Conservation (phyloP, 768 basidiomycete species). For the Dictyophora rubrovolvata region DNA sequence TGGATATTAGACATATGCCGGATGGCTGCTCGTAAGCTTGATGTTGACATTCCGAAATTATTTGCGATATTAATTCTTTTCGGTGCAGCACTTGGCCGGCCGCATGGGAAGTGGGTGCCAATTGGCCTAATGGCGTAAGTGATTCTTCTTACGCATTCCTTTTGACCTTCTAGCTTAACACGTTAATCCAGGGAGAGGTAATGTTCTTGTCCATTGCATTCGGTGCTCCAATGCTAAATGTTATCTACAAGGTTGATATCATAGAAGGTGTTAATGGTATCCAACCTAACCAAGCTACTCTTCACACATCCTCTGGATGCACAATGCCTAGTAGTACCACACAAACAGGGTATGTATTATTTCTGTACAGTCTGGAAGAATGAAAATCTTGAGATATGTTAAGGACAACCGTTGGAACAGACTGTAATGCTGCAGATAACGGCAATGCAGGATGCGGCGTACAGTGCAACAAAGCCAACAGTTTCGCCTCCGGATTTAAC, state of each 20-base stretch:
- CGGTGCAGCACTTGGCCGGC: slow-evolving; percentile 39
- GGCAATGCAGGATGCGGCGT: slow-evolving; percentile 53
- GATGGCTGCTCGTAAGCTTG: slow-evolving; percentile 41
- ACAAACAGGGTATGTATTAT: slow-evolving; percentile 35
- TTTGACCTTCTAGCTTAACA: neutral
- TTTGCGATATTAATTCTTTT: slow-evolving; percentile 1
- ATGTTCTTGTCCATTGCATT: slow-evolving; percentile 13
- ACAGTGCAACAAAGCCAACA: slow-evolving; percentile 26
- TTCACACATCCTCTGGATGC: slow-evolving; percentile 48
- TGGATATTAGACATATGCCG: slow-evolving; percentile 51
- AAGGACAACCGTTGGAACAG: slow-evolving; percentile 28
- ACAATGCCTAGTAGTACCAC: slow-evolving; percentile 38
- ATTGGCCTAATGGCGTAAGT: slow-evolving; percentile 39
- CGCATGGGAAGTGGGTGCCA: slow-evolving; percentile 39
- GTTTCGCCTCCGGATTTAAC: slow-evolving; percentile 53
- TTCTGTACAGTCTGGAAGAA: no score
- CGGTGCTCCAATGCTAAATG: neutral
- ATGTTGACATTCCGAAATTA: slow-evolving; percentile 2
- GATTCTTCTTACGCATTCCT: neutral
- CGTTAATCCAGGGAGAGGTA: slow-evolving; percentile 22
- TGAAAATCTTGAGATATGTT: no score
- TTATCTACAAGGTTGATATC: slow-evolving; percentile 15
- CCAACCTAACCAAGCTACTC: slow-evolving; percentile 38
- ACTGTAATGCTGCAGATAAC: slow-evolving; percentile 40
- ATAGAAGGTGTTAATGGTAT: slow-evolving; percentile 46